Evolutionary conservation across 768 basidiomycete species (phyloP).

Genomic region (Tubosaeta sp.): DNA sequence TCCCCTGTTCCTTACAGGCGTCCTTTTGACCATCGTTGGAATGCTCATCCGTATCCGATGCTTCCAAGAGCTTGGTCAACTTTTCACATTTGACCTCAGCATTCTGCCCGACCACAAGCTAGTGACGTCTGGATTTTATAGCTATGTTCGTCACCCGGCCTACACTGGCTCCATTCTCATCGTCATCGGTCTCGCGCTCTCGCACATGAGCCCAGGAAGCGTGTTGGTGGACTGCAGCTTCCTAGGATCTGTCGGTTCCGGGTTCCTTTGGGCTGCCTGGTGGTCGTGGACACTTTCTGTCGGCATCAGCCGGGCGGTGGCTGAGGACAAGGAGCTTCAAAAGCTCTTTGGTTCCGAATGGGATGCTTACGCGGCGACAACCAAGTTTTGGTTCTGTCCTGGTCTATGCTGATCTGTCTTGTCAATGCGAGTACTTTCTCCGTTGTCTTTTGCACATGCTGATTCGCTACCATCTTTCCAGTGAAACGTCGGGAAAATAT

Average conservation of each 20-base stretch:
- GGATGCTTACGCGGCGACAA: slow-evolving; percentile 43
- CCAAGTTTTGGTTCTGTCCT: slow-evolving; percentile 49
- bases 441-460: background rate
- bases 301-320: slow-evolving; percentile 43
- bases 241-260: slow-evolving; percentile 29
- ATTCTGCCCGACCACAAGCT: slow-evolving; percentile 49
- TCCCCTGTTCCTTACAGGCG: slow-evolving; percentile 44
- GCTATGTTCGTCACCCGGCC: slow-evolving; percentile 51
- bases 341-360: slow-evolving; percentile 44
- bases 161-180: slow-evolving; percentile 52
- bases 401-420: slow-evolving; percentile 35
- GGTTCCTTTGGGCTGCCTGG: slow-evolving; percentile 38
- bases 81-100: slow-evolving; percentile 60
- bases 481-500: background rate
- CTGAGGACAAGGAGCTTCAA: slow-evolving; percentile 49
- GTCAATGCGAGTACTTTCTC: background rate
- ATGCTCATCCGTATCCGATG: slow-evolving; percentile 49
- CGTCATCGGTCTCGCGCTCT: slow-evolving; percentile 42
- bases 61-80: slow-evolving; percentile 47
- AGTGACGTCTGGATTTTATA: slow-evolving; percentile 46
- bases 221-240: slow-evolving; percentile 41
- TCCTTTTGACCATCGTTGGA: slow-evolving; percentile 40
- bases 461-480: background rate
- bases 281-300: slow-evolving; percentile 49
- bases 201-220: slow-evolving; percentile 44